Conservation (phyloP, 2,329 filamentous ascomycete genomes). For the Stemphylium lycopersici region DNA sequence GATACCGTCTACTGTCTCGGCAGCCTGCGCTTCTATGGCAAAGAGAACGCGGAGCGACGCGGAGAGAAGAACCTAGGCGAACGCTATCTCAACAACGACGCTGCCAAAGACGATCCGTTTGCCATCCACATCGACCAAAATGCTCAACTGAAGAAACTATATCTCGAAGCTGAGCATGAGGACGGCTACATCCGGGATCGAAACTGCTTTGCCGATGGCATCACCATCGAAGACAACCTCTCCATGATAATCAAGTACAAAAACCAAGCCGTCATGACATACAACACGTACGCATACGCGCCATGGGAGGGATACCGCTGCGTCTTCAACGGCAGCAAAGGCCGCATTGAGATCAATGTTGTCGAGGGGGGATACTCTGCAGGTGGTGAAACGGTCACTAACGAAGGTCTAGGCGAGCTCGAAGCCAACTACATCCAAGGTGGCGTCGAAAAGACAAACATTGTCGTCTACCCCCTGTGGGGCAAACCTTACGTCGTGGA, state of each 20-base stretch:
- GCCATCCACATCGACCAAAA: slow-evolving; percentile 62
- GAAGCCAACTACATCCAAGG: slow-evolving; percentile 8
- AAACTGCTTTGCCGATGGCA: slow-evolving; percentile 67
- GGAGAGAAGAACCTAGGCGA: slow-evolving; percentile 60
- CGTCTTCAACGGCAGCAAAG: slow-evolving; percentile 64
- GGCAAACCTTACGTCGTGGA: slow-evolving; percentile 63
- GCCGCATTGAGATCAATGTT: slow-evolving; percentile 65
- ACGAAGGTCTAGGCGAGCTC: slow-evolving; percentile 6
- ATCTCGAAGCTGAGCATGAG: slow-evolving; percentile 67
- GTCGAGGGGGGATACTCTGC: slow-evolving; percentile 66
- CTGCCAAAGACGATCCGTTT: slow-evolving; percentile 62
- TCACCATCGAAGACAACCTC: slow-evolving; percentile 70
- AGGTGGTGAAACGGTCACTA: slow-evolving; percentile 52
- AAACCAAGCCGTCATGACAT: slow-evolving; percentile 64
- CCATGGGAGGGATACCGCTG: slow-evolving; percentile 67
- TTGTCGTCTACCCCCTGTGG: slow-evolving; percentile 60
- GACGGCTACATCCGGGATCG: slow-evolving; percentile 67
- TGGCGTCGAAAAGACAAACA: slow-evolving; percentile 6
- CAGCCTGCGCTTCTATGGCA: slow-evolving; percentile 65
- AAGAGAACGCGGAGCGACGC: slow-evolving; percentile 65
- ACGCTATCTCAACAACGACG: slow-evolving; percentile 58
- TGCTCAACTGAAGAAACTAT: slow-evolving; percentile 63
- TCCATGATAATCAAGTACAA: slow-evolving; percentile 64
- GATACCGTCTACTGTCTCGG: slow-evolving; percentile 64
- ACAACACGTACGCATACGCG: slow-evolving; percentile 65